phyloP scores from a whole-genome alignment of 2,329 filamentous ascomycete genomes.

The Tolypocladium endophyticum region DNA sequence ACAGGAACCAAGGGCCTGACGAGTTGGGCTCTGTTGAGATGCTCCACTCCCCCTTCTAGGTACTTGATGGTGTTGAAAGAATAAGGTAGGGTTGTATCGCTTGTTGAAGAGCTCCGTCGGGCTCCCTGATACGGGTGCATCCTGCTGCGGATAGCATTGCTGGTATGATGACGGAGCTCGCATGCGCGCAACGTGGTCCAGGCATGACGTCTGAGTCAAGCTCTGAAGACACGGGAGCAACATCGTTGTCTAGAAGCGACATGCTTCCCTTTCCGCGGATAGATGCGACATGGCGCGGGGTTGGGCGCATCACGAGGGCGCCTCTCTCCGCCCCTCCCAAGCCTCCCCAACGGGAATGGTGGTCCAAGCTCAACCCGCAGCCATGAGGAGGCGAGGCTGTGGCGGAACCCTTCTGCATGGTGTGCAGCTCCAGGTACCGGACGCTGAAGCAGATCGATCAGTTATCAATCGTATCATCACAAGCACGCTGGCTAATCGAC shows the following conservation, averaged over 20 bases:
- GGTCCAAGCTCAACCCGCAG: neutral
- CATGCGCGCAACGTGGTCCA: neutral
- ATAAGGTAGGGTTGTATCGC: neutral
- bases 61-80: neutral
- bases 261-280: neutral
- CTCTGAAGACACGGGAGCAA: neutral
- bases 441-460: too few relatives aligned
- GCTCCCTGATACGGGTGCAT: neutral
- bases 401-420: neutral
- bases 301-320: neutral
- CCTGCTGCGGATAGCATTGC: neutral
- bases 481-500: neutral
- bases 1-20: neutral
- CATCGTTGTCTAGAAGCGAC: neutral
- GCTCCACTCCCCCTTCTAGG: neutral
- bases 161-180: neutral
- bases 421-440: too few relatives aligned
- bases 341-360: neutral
- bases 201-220: neutral
- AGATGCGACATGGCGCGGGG: neutral
- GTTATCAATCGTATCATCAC: neutral
- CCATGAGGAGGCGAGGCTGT: neutral
- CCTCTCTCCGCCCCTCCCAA: neutral
- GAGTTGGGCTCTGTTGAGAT: neutral
- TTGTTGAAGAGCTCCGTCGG: neutral